Evolutionary conservation across 768 basidiomycete genomes (phyloP), one percentile per base, ranked within the genome.

Genomic region (Heimioporus sp.): DNA sequence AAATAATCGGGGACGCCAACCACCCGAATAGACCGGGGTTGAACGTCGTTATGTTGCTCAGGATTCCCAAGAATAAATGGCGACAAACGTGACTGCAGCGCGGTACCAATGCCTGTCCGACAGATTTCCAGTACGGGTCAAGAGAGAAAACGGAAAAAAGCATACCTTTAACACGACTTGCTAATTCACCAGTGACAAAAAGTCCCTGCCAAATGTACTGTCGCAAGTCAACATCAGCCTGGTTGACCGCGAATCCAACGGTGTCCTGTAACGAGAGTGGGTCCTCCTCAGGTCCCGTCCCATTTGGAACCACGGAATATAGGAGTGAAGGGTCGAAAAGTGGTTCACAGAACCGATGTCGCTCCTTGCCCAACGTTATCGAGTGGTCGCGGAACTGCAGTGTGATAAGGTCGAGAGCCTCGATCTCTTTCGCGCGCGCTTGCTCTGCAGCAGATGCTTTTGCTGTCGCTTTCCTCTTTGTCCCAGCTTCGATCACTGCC

Each of bases 331-430:
- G 86, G 63, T 92, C 86, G 57, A 92, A 94, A 24, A 97, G 75
- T 7, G 92, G 91, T 66, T 96, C 94, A 65, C 90, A 92, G 71
- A 94, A 90, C 37, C 90, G 78, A 74, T 97, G 92, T 34, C 93
- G 79, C 63, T 92, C 91, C 65, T 89, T 90, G 16, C 93, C 93
- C 34, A 96, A 60, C 9, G 87, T 89, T 52, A 95, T 64, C 37
- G 82, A 78, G 62, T 80, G 77, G 10, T 76, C 83, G n/a, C 81
- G 77, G 70, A 90, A 92, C 62, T 87, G 76, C 21, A 91, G 68
- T 10, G 84, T 82, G 34, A 90, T 72, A n/a, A 94, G 82, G 66
- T 95, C 90, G 52, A 92, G 72, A 0, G 91, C 87, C 63, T 89
- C 86, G 32, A 92, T 88, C 69, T 92, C 90, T 55, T 80, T 78